Percentiles rank a stretch among this genome's conserved stretches.
phyloP scores from a whole-genome alignment of 805 yeast species.

The Candida wancherniae region DNA sequence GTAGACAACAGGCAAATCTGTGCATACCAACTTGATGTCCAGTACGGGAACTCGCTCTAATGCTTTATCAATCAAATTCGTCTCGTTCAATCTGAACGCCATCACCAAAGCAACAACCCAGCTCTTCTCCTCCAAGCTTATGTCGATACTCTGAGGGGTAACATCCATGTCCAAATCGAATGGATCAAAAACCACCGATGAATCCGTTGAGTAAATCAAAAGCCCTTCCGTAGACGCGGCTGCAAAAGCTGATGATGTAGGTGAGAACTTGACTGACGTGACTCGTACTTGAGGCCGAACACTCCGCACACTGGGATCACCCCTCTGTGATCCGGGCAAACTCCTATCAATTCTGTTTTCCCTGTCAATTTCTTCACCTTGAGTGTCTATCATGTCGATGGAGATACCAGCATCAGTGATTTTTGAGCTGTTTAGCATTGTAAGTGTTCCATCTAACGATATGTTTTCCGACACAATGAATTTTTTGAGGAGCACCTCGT shows the following conservation, averaged over 20 bases:
- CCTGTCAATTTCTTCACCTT: slow-evolving; percentile 79
- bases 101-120: slow-evolving; percentile 78
- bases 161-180: slow-evolving; percentile 90
- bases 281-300: slow-evolving; percentile 82
- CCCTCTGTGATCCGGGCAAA: slow-evolving; percentile 81
- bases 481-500: slow-evolving; percentile 78
- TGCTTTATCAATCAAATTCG: slow-evolving; percentile 61
- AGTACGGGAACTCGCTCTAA: slow-evolving; percentile 68
- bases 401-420: slow-evolving; percentile 84
- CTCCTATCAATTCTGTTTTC: slow-evolving; percentile 74
- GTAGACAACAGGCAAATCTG: slow-evolving; percentile 75
- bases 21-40: slow-evolving; percentile 63
- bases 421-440: slow-evolving; percentile 69
- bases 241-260: slow-evolving; percentile 85
- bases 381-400: slow-evolving; percentile 71
- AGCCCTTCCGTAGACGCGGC: slow-evolving; percentile 96
- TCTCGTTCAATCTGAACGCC: slow-evolving; percentile 91
- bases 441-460: slow-evolving; percentile 84
- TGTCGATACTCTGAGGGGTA: slow-evolving; percentile 73
- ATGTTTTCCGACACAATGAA: slow-evolving; percentile 85
- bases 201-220: slow-evolving; percentile 75
- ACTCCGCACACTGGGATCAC: slow-evolving; percentile 70
- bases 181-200: slow-evolving; percentile 78
- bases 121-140: slow-evolving; percentile 52
- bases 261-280: slow-evolving; percentile 74